Conservation (phyloP, 352 stramenopile species). For the Saprolegnia diclina region DNA sequence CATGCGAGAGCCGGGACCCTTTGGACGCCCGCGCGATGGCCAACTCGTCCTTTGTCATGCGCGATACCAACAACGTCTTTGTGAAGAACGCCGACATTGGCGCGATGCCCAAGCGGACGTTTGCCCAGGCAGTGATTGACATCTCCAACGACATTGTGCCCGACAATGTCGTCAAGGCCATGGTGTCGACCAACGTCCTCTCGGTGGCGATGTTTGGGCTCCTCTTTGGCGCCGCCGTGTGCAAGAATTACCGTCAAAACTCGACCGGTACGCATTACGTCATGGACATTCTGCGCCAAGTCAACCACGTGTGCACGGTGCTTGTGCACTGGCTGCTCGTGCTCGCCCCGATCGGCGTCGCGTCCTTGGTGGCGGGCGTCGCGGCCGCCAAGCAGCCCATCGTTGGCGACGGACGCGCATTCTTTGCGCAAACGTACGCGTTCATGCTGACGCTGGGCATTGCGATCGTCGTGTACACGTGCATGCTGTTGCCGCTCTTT, state of each 20-base stretch:
- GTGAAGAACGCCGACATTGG: constrained; percentile 40
- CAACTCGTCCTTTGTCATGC: constrained; percentile 3
- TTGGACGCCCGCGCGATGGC: neutral
- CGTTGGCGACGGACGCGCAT: neutral
- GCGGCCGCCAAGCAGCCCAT: neutral
- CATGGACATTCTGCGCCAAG: constrained; percentile 22
- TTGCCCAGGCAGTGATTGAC: constrained; percentile 63
- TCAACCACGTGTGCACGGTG: constrained; percentile 19
- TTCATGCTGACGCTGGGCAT: constrained; percentile 15
- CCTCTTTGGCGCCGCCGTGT: constrained; percentile 58
- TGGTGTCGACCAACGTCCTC: constrained; percentile 52
- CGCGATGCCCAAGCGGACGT: constrained; percentile 35
- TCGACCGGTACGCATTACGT: constrained; percentile 19
- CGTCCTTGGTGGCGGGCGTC: neutral
- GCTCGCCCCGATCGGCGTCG: constrained; percentile 6
- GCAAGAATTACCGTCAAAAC: constrained; percentile 36
- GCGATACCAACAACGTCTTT: constrained; percentile 37
- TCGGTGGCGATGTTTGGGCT: constrained; percentile 74
- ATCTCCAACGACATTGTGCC: constrained; percentile 62
- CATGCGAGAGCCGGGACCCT: constrained; percentile 42
- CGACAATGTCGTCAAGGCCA: constrained; percentile 61
- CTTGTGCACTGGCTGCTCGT: constrained; percentile 20
- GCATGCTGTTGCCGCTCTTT: constrained; percentile 12
- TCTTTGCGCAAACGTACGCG: neutral
- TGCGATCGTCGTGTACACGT: constrained; percentile 9